Evolutionary conservation across 306 rosid genomes (phyloP), one percentile per base, ranked within the genome.

Genomic region (Quercus alba): DNA sequence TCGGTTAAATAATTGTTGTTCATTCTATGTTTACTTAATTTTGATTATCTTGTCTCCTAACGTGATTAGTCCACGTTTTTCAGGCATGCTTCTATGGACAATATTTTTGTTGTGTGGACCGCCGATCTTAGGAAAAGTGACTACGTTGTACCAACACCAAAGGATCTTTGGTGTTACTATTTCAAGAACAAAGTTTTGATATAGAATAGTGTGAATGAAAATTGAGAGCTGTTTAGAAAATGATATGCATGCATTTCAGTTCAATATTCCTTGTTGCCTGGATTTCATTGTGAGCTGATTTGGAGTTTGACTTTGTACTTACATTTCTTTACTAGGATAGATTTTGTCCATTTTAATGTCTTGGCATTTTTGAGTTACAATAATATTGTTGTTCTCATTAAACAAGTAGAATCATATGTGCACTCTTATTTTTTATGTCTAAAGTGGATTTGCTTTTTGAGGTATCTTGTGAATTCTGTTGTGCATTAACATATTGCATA

Each of bases 161-260:
- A 18, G 1, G 6, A 38, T 23, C 72, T 10, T 10, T 25, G 15
- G n/a, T 74, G 35, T 71, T 79, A 76, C 57, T 59, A 33, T 73
- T 79, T 84, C 66, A 88, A 82, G 92, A 86, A 72, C 85, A 86
- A 86, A 78, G 90, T 88, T 84, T 82, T 88, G 88, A 88, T 88
- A 76, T 88, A 88, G 84, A 62, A 70, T 1, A 86, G 84, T 38
- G 73, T 3, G 56, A 73, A 4, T 41, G 80, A 83, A 72, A 75
- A 70, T 62, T 46, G 20, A 18, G 70, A 68, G 84, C 46, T 77
- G 14, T 63, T 76, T 46, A 58, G 38, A 25, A 77, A 62, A 75
- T 78, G 78, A 75, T 44, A 72, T 61, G 49, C 28, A 23, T 49
- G 21, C 59, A 6, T 9, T 67, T 31, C 21, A 15, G 19, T 28